A percentile compares a stretch with the other conserved stretches of the same genome.
These are phyloP conservation scores for Boletellus sp. DNA, from an alignment of 768 basidiomycete genomes.

Conservation along the genomic window DNA sequence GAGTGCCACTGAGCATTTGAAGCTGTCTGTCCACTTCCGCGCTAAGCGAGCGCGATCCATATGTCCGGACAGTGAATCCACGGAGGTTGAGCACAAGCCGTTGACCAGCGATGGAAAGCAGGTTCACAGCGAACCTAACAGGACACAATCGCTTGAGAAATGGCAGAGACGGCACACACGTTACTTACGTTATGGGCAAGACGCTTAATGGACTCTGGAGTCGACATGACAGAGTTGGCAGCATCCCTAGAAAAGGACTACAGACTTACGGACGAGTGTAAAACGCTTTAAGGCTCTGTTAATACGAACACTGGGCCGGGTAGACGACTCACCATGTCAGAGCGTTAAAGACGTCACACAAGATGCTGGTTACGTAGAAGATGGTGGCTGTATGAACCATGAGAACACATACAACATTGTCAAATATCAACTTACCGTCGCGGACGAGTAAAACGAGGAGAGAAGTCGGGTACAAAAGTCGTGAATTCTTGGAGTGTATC, in stretches of 20 bases:
- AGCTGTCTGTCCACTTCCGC: slow-evolving; percentile 14
- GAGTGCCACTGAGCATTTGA: background rate
- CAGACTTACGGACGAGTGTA: background rate
- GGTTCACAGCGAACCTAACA: slow-evolving; percentile 8
- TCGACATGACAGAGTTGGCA: background rate
- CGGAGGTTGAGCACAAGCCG: slow-evolving; percentile 17
- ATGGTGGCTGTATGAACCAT: background rate
- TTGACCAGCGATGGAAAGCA: slow-evolving; percentile 19
- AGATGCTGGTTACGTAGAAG: slow-evolving; percentile 5
- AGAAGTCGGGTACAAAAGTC: slow-evolving; percentile 4
- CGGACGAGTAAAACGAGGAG: slow-evolving; percentile 8
- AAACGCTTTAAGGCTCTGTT: background rate
- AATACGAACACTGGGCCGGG: background rate
- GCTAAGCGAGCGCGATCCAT: slow-evolving; percentile 2
- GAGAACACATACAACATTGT: background rate
- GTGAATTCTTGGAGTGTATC: slow-evolving; percentile 1
- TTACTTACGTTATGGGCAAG: background rate
- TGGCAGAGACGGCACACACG: background rate
- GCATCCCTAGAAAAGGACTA: background rate
- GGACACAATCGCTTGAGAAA: background rate
- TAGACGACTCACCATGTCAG: slow-evolving; percentile 4
- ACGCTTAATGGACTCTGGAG: background rate
- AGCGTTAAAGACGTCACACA: background rate
- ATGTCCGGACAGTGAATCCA: slow-evolving; percentile 8
- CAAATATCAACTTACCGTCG: slow-evolving; percentile 5